Base-by-base conservation (phyloP, 2,329 filamentous ascomycete species). In the Fonsecaea monophora region DNA sequence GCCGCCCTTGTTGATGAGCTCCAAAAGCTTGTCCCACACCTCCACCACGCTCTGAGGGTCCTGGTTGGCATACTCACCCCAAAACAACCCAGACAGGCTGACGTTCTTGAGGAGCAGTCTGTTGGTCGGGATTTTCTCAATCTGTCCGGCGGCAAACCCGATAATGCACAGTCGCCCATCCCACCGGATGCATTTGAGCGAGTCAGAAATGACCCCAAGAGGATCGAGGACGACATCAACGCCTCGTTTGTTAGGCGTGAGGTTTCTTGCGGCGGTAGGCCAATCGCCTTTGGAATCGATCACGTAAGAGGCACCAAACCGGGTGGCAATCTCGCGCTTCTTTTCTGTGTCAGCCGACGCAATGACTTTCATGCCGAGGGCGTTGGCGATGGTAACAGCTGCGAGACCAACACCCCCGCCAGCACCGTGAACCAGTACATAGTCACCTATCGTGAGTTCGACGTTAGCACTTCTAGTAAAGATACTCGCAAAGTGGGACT, bases 201-300 rank as follows among this genome's bases (percentile, higher is more conserved):
- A 92, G 76, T 88, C 86, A 71, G 94, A 92, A 56, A 97, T 91
- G 75, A 97, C 50, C 0, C 94, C 94, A 0, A 97, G 94, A 9
- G 94, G 92, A 77, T 97, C 94, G 80, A 92, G 97, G 25, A 97
- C 94, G 60, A 97, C 92, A 78, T 98, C 94, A 21, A 97, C 94
- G 12, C 93, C 88, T 0, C 77, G 77, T 35, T 83, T 81, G 1
- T 87, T 86, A 0, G 91, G 92, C 2, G 90, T 94, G 65, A 78
- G 73, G 45, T 80, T 71, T 66, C 74, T 67, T 62, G 73, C 35
- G 74, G 73, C 68, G 78, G 80, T 53, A 97, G 79, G 72, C 87
- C 87, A 82, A 90, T 91, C 59, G 97, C 92, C 67, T 87, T 78
- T 68, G 87, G 82, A 1, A 77, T 94, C 88, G 66, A 97, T 78